Evolutionary conservation across 179 eudicot species (phyloP), one percentile per base, ranked within the genome.

Genomic region (Monotropa hypopitys): DNA sequence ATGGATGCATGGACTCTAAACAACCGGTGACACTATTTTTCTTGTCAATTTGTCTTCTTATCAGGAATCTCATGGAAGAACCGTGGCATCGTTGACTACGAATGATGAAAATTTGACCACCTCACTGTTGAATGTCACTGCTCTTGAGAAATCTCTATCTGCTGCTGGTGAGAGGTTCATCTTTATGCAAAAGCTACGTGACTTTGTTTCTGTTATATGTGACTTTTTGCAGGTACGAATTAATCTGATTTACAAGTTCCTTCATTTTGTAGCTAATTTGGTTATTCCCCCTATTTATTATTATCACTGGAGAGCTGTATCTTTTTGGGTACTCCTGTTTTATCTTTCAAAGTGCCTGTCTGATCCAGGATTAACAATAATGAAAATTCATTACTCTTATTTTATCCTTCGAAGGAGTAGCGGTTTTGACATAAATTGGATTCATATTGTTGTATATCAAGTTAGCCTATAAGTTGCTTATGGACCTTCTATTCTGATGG

Each of bases 141-240:
- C 81, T 67, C 90, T 91, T 57, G 99, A 95, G 82, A 83, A 84
- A 57, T 84, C 93, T 73, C 80, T 90, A 51, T 78, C 90, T 84
- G 91, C 86, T 65, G 92, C 97, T 63, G 97, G 95, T 83, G 95
- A 95, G 91, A 93, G 91, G 90, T 95, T 88, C 90, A 82, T 93
- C 81, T 95, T 93, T 85, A 91, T 95, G 98, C 98, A 93, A 89
- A 90, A 88, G 92, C 93, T 91, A 83, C 97, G 97, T 80, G 97
- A 91, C 80, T 95, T 88, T 86, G 89, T 93, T 80, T 87, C 98
- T 82, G 90, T 90, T 82, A 85, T 90, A 80, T 95, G 99, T 84
- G 97, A 89, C 80, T 90, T 93, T 88, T 86, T 95, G 87, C 98
- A 93, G 99, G 99, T 95, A 91, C 47, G 88, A 35, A 7, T 75